A percentile compares a stretch with the other conserved stretches of the same genome.
Evolutionary conservation across 108 stramenopile species (phyloP).

Genomic region (Nitzschia sp.): DNA sequence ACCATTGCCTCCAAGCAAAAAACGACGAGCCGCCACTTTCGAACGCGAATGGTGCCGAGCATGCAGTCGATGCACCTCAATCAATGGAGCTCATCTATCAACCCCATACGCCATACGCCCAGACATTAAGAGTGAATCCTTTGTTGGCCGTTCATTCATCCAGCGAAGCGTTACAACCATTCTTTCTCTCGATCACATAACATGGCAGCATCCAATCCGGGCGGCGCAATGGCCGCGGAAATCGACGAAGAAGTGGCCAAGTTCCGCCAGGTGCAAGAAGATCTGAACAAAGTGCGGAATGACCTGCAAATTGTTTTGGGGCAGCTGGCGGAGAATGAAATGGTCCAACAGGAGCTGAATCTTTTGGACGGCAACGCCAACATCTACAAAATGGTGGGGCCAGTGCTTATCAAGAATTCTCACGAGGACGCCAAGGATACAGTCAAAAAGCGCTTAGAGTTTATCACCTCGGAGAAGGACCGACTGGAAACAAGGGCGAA

Average conservation of each 20-base stretch:
- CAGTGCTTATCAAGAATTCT: conserved; percentile 87
- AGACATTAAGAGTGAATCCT: too few relatives aligned
- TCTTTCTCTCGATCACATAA: too few relatives aligned
- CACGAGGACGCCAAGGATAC: conserved; percentile 89
- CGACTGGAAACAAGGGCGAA: conserved; percentile 54
- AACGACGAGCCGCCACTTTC: too few relatives aligned
- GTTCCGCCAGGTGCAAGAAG: conserved; percentile 75
- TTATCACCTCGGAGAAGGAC: conserved; percentile 76
- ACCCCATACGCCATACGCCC: too few relatives aligned
- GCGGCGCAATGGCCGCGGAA: conserved; percentile 69
- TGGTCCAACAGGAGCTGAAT: conserved; percentile 75
- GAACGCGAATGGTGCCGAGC: too few relatives aligned
- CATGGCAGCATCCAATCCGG: conserved; percentile 38
- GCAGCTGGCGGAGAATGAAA: conserved; percentile 89
- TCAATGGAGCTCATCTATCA: too few relatives aligned
- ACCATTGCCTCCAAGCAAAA: too few relatives aligned
- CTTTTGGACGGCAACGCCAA: conserved; percentile 43
- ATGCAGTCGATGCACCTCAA: too few relatives aligned
- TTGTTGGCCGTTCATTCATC: too few relatives aligned
- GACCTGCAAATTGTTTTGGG: conserved; percentile 74
- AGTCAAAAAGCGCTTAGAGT: conserved; percentile 85
- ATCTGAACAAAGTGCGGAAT: conserved; percentile 49
- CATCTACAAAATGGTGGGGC: conserved; percentile 92
- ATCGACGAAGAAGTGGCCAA: conserved; percentile 81
- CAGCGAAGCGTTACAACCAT: too few relatives aligned